Evolutionary conservation across 805 yeast genomes (phyloP).

Genomic region (Candida qinlingensis): DNA sequence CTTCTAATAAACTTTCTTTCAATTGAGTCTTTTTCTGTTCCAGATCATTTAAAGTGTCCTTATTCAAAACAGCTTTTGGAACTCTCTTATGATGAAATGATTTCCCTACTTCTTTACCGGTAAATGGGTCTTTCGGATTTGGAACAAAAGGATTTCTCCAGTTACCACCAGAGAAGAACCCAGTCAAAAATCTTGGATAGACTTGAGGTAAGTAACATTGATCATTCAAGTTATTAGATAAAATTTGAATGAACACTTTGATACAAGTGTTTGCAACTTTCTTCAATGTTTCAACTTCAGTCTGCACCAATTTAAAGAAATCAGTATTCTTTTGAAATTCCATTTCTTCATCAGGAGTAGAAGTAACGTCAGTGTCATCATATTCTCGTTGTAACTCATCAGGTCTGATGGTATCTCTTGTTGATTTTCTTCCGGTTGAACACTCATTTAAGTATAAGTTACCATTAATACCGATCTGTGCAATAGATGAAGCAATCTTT

Average conservation of each 20-base stretch:
- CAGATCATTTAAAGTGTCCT: conserved; percentile 38
- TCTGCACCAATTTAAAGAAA: conserved; percentile 35
- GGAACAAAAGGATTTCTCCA: conserved; percentile 67
- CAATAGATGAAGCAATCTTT: conserved; percentile 47
- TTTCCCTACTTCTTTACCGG: conserved; percentile 22
- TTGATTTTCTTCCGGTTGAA: conserved; percentile 11
- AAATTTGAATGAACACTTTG: conserved; percentile 25
- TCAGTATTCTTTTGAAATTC: conserved; percentile 9
- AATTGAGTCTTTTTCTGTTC: conserved; percentile 34
- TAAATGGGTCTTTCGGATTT: conserved; percentile 26
- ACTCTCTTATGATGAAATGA: conserved; percentile 21
- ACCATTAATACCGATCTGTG: conserved; percentile 63
- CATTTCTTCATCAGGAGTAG: conserved; percentile 7
- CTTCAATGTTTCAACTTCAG: conserved; percentile 34
- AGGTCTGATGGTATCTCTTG: conserved; percentile 21
- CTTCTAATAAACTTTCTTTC: conserved; percentile 34
- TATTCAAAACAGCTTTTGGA: conserved; percentile 45
- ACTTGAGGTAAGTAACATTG: conserved; percentile 47
- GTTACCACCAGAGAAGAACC: conserved; percentile 71
- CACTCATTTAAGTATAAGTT: conserved; percentile 43
- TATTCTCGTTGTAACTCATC: conserved; percentile 2
- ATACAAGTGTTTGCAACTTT: conserved; percentile 26
- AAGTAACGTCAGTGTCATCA: conserved; percentile 1
- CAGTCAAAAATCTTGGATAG: conserved; percentile 62
- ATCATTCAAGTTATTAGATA: conserved; percentile 25